phyloP scores from a whole-genome alignment of 1,284 basidiomycete genomes.

The Flammula alnicola region DNA sequence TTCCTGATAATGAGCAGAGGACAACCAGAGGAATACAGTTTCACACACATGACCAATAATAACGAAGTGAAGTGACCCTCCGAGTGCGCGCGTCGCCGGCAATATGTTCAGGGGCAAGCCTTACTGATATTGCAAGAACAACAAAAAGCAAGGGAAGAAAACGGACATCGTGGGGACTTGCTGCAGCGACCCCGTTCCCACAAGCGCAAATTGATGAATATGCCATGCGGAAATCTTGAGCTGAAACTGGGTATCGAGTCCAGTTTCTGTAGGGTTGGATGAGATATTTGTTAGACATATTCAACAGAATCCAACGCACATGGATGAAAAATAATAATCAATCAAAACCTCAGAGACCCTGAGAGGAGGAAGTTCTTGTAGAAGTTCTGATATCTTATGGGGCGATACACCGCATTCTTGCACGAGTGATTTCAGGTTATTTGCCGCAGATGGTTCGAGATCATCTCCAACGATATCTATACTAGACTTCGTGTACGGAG shows the following conservation, averaged over 20 bases:
- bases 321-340: conserved; percentile 76
- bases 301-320: conserved; percentile 51
- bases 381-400: conserved; percentile 86
- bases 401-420: conserved; percentile 90
- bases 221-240: conserved; percentile 80
- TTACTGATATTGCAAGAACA: conserved; percentile 88
- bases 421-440: conserved; percentile 80
- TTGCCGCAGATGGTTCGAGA: conserved; percentile 71
- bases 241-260: conserved; percentile 93
- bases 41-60: conserved; percentile 88
- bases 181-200: conserved; percentile 56
- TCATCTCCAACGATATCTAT: conserved; percentile 55
- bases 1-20: conserved; percentile 22
- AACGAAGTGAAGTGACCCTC: conserved; percentile 80
- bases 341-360: conserved; percentile 75
- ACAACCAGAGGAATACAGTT: conserved; percentile 39
- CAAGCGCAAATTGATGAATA: conserved; percentile 83
- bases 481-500: conserved; percentile 26
- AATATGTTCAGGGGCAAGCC: conserved; percentile 84
- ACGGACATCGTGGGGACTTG: conserved; percentile 82
- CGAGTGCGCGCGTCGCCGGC: conserved; percentile 78
- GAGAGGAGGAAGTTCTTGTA: conserved; percentile 84
- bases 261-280: conserved; percentile 71
- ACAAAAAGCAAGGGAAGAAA: conserved; percentile 93
- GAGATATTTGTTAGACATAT: conserved; percentile 8